These are phyloP conservation scores for Tuber melanosporum DNA, from an alignment of 495 filamentous ascomycete genomes.

Conservation along the genomic window DNA sequence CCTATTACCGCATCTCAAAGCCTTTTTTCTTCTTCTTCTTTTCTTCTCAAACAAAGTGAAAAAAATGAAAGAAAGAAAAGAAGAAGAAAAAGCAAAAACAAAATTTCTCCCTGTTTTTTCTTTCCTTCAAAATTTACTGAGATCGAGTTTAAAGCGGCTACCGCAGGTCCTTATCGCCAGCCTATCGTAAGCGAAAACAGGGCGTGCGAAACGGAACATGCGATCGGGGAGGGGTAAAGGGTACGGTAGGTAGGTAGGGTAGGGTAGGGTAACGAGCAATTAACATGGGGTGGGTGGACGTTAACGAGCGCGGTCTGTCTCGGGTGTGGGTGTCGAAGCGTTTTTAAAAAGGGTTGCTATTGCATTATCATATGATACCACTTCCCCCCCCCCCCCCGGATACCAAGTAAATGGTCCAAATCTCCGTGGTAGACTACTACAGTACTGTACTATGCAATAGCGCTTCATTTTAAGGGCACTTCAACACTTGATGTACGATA, in stretches of 20 bases:
- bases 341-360: background rate
- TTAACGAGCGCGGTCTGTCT: no score
- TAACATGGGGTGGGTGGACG: no score
- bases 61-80: background rate
- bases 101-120: background rate
- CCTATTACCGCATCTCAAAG: background rate
- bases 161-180: background rate
- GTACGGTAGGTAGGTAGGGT: background rate
- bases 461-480: background rate
- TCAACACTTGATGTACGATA: background rate
- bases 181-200: conserved; percentile 2
- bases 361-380: background rate
- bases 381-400: background rate
- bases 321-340: background rate
- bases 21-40: background rate
- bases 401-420: background rate
- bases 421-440: background rate
- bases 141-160: background rate
- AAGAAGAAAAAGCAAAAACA: background rate
- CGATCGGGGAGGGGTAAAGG: background rate
- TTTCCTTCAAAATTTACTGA: background rate
- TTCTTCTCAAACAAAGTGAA: background rate
- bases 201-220: background rate
- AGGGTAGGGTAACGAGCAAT: background rate
- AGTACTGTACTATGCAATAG: no score